Conservation (phyloP, 176 grass and related monocot genomes). For the Sorghum bicolor region DNA sequence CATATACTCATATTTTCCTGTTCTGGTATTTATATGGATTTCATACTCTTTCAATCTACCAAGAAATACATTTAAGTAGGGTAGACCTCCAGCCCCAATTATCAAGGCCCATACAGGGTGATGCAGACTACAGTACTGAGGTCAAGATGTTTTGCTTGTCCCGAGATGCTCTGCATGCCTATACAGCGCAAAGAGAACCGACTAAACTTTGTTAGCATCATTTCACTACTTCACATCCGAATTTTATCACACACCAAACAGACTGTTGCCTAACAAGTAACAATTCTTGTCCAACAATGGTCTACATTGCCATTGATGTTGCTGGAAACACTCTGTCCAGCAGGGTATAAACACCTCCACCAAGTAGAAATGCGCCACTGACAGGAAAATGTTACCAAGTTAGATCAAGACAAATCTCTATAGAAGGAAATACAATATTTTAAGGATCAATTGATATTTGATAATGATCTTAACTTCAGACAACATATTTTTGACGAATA, state of each 20-base stretch:
- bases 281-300: constrained; percentile 2
- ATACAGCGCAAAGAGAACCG: background rate
- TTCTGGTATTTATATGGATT: background rate
- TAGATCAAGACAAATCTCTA: background rate
- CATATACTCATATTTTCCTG: background rate
- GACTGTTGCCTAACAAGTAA: background rate
- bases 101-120: background rate
- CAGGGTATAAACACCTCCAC: constrained; percentile 81
- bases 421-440: background rate
- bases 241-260: background rate
- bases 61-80: background rate
- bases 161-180: background rate
- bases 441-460: background rate
- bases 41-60: background rate
- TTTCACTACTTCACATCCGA: constrained; percentile 14
- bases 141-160: constrained; percentile 7
- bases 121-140: background rate
- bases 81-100: background rate
- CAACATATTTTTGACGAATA: background rate
- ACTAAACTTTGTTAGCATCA: background rate
- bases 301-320: constrained; percentile 73
- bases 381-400: constrained; percentile 1
- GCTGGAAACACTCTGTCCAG: constrained; percentile 72
- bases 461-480: background rate
- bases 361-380: constrained; percentile 82